phyloP scores from a whole-genome alignment of 2,329 filamentous ascomycete genomes.

The Blumeria hordei region DNA sequence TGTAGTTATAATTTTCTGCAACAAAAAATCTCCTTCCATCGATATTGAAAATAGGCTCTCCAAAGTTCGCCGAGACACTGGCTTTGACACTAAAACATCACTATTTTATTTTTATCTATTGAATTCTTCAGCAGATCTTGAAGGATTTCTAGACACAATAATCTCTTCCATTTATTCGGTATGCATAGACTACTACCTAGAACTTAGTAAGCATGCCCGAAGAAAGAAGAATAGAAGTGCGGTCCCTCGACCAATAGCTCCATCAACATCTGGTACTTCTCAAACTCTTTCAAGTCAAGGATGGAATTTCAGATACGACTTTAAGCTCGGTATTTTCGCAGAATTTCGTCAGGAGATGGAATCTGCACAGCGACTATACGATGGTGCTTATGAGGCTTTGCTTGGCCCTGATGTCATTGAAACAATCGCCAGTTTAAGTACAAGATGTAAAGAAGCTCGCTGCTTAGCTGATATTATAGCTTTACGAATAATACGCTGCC shows the following conservation, averaged over 20 bases:
- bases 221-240: conserved; percentile 65
- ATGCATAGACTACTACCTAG: conserved; percentile 75
- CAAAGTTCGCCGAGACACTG: conserved; percentile 55
- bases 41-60: conserved; percentile 55
- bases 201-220: conserved; percentile 74
- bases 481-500: conserved; percentile 57
- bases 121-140: conserved; percentile 44
- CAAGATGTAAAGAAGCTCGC: conserved; percentile 83
- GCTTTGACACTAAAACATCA: conserved; percentile 54
- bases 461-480: conserved; percentile 60
- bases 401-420: conserved; percentile 69
- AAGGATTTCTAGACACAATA: conserved; percentile 48
- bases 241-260: conserved; percentile 57
- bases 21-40: conserved; percentile 19
- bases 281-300: conserved; percentile 64
- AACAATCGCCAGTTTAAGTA: conserved; percentile 70
- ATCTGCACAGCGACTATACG: conserved; percentile 60
- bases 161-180: conserved; percentile 48
- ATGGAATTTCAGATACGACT: conserved; percentile 88
- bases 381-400: conserved; percentile 64
- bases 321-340: conserved; percentile 74
- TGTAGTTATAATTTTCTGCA: conserved; percentile 42
- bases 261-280: conserved; percentile 62
- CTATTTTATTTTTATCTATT: conserved; percentile 63
- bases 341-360: conserved; percentile 91